phyloP scores from a whole-genome alignment of 225 moss, liverwort and hornwort genomes.

The Bryoerythrophyllum caledonicum region DNA sequence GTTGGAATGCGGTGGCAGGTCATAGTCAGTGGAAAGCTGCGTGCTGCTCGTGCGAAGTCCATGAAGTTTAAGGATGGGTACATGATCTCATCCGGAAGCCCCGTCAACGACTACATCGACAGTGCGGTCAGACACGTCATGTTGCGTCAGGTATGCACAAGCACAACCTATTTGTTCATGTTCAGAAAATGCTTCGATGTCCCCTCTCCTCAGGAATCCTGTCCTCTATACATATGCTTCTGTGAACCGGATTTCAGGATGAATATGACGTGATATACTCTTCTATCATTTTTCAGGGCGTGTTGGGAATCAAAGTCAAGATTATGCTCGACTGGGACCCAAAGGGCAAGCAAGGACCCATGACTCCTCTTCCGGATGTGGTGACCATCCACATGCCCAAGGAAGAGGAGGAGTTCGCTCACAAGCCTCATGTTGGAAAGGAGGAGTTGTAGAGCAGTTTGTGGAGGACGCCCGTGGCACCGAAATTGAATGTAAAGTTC shows the following conservation, averaged over 20 bases:
- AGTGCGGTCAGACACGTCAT: slow-evolving; percentile 7
- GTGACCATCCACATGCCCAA: slow-evolving; percentile 2
- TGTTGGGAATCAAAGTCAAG: slow-evolving; percentile 20
- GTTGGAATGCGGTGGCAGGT: background rate
- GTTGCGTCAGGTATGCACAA: slow-evolving; percentile 6
- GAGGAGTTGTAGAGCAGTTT: slow-evolving; percentile 23
- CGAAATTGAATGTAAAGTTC: slow-evolving; percentile 18
- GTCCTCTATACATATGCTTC: background rate
- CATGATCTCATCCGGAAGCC: background rate
- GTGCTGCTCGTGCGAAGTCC: background rate
- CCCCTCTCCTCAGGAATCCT: background rate
- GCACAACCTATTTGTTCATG: background rate
- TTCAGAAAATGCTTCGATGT: background rate
- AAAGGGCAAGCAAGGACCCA: slow-evolving; percentile 13
- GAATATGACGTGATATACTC: background rate
- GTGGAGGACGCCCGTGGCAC: slow-evolving; percentile 5
- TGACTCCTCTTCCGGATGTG: slow-evolving; percentile 8
- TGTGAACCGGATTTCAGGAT: background rate
- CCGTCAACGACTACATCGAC: background rate
- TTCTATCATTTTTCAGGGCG: slow-evolving; percentile 43
- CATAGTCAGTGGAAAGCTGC: slow-evolving; percentile 1
- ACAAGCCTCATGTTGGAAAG: slow-evolving; percentile 47
- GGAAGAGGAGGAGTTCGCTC: slow-evolving; percentile 19
- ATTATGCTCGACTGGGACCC: slow-evolving; percentile 12
- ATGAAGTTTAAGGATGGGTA: slow-evolving; percentile 6